Evolutionary conservation across 2,329 filamentous ascomycete species (phyloP).

Genomic region (Hypoxylon sp.): DNA sequence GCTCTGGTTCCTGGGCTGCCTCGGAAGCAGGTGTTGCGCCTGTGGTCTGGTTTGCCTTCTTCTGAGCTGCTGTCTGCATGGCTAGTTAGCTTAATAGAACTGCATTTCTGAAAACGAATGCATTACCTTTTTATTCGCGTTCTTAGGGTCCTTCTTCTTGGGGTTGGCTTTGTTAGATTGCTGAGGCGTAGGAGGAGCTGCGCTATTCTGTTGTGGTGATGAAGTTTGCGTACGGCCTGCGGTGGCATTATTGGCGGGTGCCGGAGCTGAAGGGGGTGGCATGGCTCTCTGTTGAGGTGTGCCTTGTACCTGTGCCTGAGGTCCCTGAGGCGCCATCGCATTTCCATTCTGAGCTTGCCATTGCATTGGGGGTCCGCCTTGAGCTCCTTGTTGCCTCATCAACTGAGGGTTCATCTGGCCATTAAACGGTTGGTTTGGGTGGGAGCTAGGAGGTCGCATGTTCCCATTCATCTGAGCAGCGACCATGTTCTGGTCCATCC

Average conservation of each 20-base stretch:
- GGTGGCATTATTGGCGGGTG: slow-evolving; percentile 59
- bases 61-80: slow-evolving; percentile 68
- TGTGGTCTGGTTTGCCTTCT: slow-evolving; percentile 72
- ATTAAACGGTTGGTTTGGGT: slow-evolving; percentile 68
- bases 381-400: slow-evolving; percentile 60
- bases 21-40: slow-evolving; percentile 72
- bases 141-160: slow-evolving; percentile 82
- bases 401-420: slow-evolving; percentile 74
- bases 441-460: slow-evolving; percentile 78
- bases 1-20: slow-evolving; percentile 68
- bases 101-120: slow-evolving; percentile 17
- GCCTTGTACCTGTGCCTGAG: slow-evolving; percentile 71
- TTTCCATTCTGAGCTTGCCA: slow-evolving; percentile 63
- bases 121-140: slow-evolving; percentile 78
- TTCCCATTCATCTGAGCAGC: slow-evolving; percentile 72
- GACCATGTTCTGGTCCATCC: slow-evolving; percentile 69
- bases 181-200: slow-evolving; percentile 82
- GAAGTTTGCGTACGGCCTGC: slow-evolving; percentile 70
- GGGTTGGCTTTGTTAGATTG: slow-evolving; percentile 80
- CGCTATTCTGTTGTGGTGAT: slow-evolving; percentile 74
- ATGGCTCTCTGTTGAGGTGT: slow-evolving; percentile 81
- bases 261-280: slow-evolving; percentile 76
- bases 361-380: slow-evolving; percentile 62
- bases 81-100: slow-evolving; percentile 51
- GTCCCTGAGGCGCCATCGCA: slow-evolving; percentile 61